A percentile compares a stretch with the other conserved stretches of the same genome.
Conservation (phyloP, 768 basidiomycete species). For the Lactifluus echinatus region DNA sequence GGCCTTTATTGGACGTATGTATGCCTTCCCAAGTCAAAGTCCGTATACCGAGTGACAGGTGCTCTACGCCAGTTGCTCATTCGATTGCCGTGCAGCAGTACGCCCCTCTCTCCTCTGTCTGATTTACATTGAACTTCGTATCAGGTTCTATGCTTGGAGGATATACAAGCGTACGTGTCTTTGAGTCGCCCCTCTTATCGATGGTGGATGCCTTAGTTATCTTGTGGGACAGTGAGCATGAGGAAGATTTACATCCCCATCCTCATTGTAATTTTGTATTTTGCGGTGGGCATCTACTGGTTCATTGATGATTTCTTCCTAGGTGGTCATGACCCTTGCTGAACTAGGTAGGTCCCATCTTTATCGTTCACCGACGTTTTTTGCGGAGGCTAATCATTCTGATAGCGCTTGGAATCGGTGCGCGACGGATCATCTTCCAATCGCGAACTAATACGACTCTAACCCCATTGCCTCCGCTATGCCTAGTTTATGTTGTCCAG, state of each 20-base stretch:
- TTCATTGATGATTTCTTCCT: background rate
- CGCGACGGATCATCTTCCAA: background rate
- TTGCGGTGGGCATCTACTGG: too few species aligned
- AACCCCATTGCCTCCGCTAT: background rate
- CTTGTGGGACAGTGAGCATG: conserved; percentile 3
- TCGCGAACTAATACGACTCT: too few species aligned
- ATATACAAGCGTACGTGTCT: background rate
- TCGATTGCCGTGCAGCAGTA: background rate
- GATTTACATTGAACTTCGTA: background rate
- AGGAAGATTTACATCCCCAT: background rate
- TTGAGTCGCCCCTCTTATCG: background rate
- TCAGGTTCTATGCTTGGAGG: conserved; percentile 10
- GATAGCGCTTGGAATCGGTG: background rate
- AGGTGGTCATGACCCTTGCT: background rate
- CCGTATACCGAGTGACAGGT: background rate
- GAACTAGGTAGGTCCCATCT: background rate
- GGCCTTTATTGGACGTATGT: background rate
- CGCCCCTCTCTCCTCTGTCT: background rate
- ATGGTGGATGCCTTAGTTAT: background rate
- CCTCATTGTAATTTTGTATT: background rate
- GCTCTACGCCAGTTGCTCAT: background rate
- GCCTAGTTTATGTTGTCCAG: background rate
- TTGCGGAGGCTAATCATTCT: background rate
- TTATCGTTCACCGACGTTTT: background rate
- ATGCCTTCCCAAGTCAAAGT: background rate